Percentiles rank a stretch among this genome's conserved stretches.
phyloP scores from a whole-genome alignment of 495 filamentous ascomycete genomes.

The Pseudomonodictys pantanalensis region DNA sequence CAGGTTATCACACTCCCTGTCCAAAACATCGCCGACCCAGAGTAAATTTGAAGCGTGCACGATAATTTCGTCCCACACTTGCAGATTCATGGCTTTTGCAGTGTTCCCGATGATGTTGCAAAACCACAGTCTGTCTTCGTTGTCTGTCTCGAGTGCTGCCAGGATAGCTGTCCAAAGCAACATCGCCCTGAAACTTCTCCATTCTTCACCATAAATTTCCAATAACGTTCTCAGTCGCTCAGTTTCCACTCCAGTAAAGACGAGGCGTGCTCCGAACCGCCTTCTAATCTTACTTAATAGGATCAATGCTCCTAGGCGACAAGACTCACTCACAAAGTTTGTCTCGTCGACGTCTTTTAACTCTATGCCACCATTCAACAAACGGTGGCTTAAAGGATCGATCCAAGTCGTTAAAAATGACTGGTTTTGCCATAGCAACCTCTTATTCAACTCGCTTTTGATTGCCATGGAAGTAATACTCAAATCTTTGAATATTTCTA shows the following conservation, averaged over 20 bases:
- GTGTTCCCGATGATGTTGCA: constrained; percentile 5
- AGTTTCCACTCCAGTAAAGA: constrained; percentile 12
- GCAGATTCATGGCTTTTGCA: not conserved
- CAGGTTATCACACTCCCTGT: constrained; percentile 6
- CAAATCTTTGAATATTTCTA: constrained; percentile 13
- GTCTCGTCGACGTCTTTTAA: not conserved
- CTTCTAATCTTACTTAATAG: constrained; percentile 12
- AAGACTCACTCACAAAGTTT: constrained; percentile 10
- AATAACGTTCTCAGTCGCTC: constrained; percentile 5
- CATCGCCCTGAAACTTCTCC: constrained; percentile 12
- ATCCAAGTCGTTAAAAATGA: not conserved
- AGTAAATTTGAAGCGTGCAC: constrained; percentile 13
- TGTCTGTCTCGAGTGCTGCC: constrained; percentile 6
- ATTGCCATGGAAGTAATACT: constrained; percentile 4
- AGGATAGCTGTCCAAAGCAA: constrained; percentile 6
- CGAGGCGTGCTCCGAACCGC: constrained; percentile 5
- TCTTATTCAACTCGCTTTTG: constrained; percentile 1
- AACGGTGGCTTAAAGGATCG: constrained; percentile 9
- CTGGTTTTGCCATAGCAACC: constrained; percentile 8
- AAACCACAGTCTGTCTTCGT: constrained; percentile 10
- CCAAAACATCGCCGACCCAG: constrained; percentile 8
- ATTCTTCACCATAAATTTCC: not conserved
- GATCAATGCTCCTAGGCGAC: constrained; percentile 9
- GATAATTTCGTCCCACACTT: constrained; percentile 12
- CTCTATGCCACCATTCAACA: constrained; percentile 4